A percentile compares a stretch with the other conserved stretches of the same genome.
Evolutionary conservation across 805 yeast genomes (phyloP).

Genomic region (Yarrowia hollandica): DNA sequence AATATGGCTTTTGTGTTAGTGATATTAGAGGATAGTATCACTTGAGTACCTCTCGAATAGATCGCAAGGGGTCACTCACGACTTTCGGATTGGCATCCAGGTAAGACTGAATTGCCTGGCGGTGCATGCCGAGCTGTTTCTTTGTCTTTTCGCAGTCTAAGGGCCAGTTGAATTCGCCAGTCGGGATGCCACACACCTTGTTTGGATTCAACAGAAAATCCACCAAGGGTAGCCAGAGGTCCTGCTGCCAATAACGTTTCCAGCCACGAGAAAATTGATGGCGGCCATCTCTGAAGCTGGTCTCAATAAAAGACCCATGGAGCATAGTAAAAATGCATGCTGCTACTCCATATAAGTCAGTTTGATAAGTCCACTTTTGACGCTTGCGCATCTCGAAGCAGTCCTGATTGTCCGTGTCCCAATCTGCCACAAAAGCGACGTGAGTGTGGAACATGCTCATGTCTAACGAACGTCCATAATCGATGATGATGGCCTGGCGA

Average conservation of each 20-base stretch:
- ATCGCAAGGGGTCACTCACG: constrained; percentile 11
- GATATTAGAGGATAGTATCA: not conserved
- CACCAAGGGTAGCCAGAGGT: constrained; percentile 70
- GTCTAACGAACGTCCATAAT: constrained; percentile 81
- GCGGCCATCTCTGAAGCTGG: constrained; percentile 38
- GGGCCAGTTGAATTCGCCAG: constrained; percentile 11
- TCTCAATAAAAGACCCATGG: constrained; percentile 64
- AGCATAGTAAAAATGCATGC: constrained; percentile 68
- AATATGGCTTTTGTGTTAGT: not conserved
- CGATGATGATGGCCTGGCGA: constrained; percentile 56
- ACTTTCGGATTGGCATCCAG: constrained; percentile 19
- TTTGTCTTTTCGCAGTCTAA: constrained; percentile 8
- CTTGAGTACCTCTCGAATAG: constrained; percentile 20
- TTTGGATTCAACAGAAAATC: constrained; percentile 62
- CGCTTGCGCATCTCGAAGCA: constrained; percentile 66
- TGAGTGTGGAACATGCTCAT: constrained; percentile 53
- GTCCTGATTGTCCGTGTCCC: constrained; percentile 66
- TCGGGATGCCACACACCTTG: constrained; percentile 1
- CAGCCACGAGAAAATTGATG: constrained; percentile 49
- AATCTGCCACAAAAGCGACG: constrained; percentile 57
- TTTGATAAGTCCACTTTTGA: constrained; percentile 71
- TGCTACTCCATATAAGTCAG: constrained; percentile 83
- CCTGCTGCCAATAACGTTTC: constrained; percentile 74
- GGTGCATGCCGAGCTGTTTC: constrained; percentile 8
- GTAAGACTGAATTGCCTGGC: not conserved